These are phyloP conservation scores for Pseudogymnoascus sp. DNA, from an alignment of 2,329 filamentous ascomycete genomes.

Conservation along the genomic window DNA sequence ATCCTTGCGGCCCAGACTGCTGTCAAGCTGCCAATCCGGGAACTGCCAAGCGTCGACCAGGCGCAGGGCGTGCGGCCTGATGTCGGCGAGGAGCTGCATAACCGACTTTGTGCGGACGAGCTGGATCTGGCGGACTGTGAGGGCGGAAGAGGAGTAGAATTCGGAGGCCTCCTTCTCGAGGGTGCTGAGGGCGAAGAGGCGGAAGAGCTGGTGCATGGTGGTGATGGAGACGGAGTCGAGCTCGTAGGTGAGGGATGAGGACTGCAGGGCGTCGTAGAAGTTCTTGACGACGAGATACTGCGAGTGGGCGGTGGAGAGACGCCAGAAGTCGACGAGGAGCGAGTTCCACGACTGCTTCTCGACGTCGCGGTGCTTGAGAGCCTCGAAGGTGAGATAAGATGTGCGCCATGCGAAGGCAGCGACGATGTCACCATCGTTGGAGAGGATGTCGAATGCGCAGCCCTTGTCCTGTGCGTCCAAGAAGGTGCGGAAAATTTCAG, in stretches of 20 bases:
- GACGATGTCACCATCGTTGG: conserved; percentile 60
- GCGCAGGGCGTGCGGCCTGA: conserved; percentile 62
- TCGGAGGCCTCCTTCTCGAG: conserved; percentile 61
- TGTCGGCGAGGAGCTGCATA: conserved; percentile 60
- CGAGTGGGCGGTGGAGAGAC: conserved; percentile 63
- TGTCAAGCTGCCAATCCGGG: conserved; percentile 70
- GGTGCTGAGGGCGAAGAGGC: conserved; percentile 55
- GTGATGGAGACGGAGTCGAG: conserved; percentile 49
- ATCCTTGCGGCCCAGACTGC: conserved; percentile 58
- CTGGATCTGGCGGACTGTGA: conserved; percentile 63
- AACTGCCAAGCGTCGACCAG: conserved; percentile 70
- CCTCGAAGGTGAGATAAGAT: conserved; percentile 66
- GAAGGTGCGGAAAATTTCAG: conserved; percentile 56
- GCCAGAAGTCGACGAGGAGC: conserved; percentile 69
- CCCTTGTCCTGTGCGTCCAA: conserved; percentile 58
- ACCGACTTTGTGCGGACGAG: conserved; percentile 58
- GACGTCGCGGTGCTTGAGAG: conserved; percentile 62
- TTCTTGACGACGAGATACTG: conserved; percentile 73
- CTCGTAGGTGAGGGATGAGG: conserved; percentile 40
- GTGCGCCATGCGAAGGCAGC: conserved; percentile 68
- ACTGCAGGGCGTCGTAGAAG: conserved; percentile 62
- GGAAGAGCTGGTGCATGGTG: conserved; percentile 58
- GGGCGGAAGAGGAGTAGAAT: conserved; percentile 62
- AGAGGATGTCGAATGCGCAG: conserved; percentile 66
- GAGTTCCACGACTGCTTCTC: conserved; percentile 73